A percentile compares a stretch with the other conserved stretches of the same genome.
Conservation (phyloP, 805 yeast genomes). For the Schwanniomyces sp. region DNA sequence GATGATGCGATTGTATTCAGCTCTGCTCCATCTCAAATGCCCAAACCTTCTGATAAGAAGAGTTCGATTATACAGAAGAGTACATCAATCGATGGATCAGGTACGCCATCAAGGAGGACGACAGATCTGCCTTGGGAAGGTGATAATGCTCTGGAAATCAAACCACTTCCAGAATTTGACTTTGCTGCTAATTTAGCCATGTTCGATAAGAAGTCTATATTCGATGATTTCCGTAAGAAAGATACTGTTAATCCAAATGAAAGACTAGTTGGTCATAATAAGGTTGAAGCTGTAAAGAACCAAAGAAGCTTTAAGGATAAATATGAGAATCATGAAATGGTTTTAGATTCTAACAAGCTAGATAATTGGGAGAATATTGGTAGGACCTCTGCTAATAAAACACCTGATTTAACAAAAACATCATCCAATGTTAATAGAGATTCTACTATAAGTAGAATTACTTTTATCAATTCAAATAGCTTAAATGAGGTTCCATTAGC, state of each 20-base stretch:
- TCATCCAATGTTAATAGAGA: constrained; percentile 13
- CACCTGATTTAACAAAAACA: constrained; percentile 2
- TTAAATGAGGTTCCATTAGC: constrained; percentile 54
- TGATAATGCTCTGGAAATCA: constrained; percentile 43
- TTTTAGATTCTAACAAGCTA: constrained; percentile 40
- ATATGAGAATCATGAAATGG: constrained; percentile 73
- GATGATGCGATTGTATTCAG: constrained; percentile 29
- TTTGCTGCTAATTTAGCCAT: constrained; percentile 77
- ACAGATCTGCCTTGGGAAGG: constrained; percentile 47
- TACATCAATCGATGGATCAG: constrained; percentile 3
- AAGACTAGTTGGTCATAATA: constrained; percentile 77
- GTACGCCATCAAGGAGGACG: constrained; percentile 3
- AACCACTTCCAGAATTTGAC: constrained; percentile 69
- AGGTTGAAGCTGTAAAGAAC: constrained; percentile 26
- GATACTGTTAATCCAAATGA: constrained; percentile 62
- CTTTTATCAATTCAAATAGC: constrained; percentile 16
- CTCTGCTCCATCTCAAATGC: constrained; percentile 9
- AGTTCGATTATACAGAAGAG: neutral
- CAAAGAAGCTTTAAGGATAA: constrained; percentile 39
- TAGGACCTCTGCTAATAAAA: constrained; percentile 4
- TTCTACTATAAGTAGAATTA: constrained; percentile 9
- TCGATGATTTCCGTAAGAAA: constrained; percentile 67
- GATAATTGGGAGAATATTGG: constrained; percentile 60
- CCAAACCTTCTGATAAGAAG: constrained; percentile 3
- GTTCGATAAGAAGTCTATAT: constrained; percentile 79